Base-by-base conservation (phyloP, 2,329 filamentous ascomycete genomes). In the Aspergillus pseudoglaucus region DNA sequence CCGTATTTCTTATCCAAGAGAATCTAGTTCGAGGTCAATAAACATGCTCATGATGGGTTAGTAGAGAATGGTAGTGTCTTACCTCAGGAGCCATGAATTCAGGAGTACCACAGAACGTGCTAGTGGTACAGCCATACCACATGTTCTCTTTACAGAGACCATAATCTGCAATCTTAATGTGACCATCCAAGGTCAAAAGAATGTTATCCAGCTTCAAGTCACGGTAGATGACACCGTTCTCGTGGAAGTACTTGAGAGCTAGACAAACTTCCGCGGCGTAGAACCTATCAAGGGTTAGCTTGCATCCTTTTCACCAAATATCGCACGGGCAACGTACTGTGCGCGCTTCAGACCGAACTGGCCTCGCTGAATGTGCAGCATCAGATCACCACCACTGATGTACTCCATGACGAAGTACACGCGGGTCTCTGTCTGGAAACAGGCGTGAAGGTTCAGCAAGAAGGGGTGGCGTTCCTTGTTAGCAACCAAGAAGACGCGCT, bases 341-440 rank as follows among this genome's bases (percentile, higher is more conserved):
- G 93, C 91, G 58, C 93, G 83, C 73, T 95, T 97, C 6, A 90
- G 87, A 48, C 91, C 91, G 63, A 98, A 98, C 64, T 95, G 88
- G 15, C 91, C 91, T 51, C 93, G 84, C 69, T 98, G 93, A 66
- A 98, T 98, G 73, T 98, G 93, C 72, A 97, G 77, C 93, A 98
- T 98, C 66, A 98, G 72, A 78, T 98, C 93, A 74, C 93, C 93
- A 75, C 93, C 93, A 65, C 90, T 95, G 54, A 98, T 89, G 67
- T 98, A 98, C 73, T 98, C 93, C 91, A 97, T 97, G 55, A 98
- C 93, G 65, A 98, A 98, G 75, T 98, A 98, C 18, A 98, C 90
- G 59, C 93, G 80, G 6, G 93, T 98, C 69, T 98, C 93, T 0
- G 93, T 98, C 73, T 98, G 93, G 80, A 98, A 98, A 74, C 93